These are phyloP conservation scores for Phytopythium kandeliae DNA, from an alignment of 352 stramenopile genomes.

Conservation along the genomic window DNA sequence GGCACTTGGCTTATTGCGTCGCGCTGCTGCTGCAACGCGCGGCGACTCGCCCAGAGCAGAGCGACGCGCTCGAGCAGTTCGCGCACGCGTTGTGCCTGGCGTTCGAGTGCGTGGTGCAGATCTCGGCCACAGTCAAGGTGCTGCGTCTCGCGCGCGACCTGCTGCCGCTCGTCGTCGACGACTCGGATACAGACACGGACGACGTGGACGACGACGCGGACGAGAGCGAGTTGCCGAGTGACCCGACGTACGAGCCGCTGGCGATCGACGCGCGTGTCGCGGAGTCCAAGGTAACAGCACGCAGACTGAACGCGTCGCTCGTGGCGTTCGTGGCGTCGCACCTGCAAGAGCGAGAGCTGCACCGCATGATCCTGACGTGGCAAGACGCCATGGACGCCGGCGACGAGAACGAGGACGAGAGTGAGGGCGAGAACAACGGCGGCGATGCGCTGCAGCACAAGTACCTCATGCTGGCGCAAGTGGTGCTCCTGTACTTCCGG, in stretches of 20 bases:
- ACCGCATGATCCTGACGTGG: conserved; percentile 65
- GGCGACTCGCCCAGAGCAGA: conserved; percentile 14
- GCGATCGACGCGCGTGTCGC: conserved; percentile 27
- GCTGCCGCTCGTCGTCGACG: conserved; percentile 55
- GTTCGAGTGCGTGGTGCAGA: conserved; percentile 53
- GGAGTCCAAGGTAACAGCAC: conserved; percentile 31
- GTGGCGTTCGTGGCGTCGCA: conserved; percentile 68
- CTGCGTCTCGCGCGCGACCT: conserved; percentile 60
- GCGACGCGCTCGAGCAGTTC: conserved; percentile 57
- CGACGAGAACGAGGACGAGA: conserved; percentile 28
- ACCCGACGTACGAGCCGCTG: conserved; percentile 45
- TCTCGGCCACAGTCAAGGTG: conserved; percentile 50
- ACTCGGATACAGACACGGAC: conserved; percentile 70
- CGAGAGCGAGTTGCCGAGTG: conserved; percentile 20
- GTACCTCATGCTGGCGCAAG: conserved; percentile 75
- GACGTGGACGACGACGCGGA: conserved; percentile 69
- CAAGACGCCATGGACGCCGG: conserved; percentile 9
- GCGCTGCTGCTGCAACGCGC: conserved; percentile 49
- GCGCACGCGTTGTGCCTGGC: conserved; percentile 56
- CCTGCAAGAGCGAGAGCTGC: conserved; percentile 55
- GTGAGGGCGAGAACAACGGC: conserved; percentile 11
- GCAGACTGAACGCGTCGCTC: conserved; percentile 55
- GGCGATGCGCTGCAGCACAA: conserved; percentile 58
- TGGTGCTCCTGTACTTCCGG: conserved; percentile 78
- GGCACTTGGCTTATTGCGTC: conserved; percentile 41